Percentiles rank a stretch among this genome's conserved stretches.
Conservation (phyloP, 1,284 basidiomycete species). For the Trichosporon sp. region DNA sequence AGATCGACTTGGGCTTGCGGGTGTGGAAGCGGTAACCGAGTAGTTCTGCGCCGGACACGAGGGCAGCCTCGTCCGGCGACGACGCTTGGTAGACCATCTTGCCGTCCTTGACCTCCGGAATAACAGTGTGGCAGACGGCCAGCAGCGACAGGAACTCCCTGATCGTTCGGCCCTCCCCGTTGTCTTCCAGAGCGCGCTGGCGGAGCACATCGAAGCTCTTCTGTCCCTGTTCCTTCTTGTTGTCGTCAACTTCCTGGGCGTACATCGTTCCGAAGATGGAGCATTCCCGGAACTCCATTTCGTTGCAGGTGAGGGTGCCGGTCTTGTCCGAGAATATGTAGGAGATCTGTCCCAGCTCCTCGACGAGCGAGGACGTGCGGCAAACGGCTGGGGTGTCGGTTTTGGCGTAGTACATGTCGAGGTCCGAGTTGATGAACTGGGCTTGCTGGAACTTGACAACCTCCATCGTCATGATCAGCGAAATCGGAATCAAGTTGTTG, state of each 20-base stretch:
- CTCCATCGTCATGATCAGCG: slow-evolving; percentile 98
- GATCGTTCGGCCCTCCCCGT: slow-evolving; percentile 63
- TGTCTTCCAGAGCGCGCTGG: slow-evolving; percentile 53
- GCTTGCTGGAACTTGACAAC: slow-evolving; percentile 99
- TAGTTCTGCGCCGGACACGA: slow-evolving; percentile 89
- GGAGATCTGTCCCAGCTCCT: slow-evolving; percentile 91
- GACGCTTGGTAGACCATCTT: slow-evolving; percentile 92
- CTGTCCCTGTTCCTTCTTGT: slow-evolving; percentile 60
- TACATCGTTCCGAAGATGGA: slow-evolving; percentile 85
- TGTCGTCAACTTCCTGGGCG: slow-evolving; percentile 81
- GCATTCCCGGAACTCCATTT: slow-evolving; percentile 96
- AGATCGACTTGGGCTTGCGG: slow-evolving; percentile 92
- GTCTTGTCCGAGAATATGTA: slow-evolving; percentile 99
- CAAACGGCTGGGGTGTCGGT: slow-evolving; percentile 97
- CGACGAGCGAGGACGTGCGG: slow-evolving; percentile 92
- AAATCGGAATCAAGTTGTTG: slow-evolving; percentile 99
- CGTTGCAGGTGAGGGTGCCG: slow-evolving; percentile 92
- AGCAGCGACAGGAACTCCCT: slow-evolving; percentile 85
- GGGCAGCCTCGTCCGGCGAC: slow-evolving; percentile 94
- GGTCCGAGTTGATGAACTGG: slow-evolving; percentile 91
- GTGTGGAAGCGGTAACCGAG: slow-evolving; percentile 91
- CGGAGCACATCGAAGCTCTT: slow-evolving; percentile 48
- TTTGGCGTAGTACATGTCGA: slow-evolving; percentile 90
- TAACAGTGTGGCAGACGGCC: slow-evolving; percentile 97
- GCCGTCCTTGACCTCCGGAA: slow-evolving; percentile 80